phyloP scores from a whole-genome alignment of 2,329 filamentous ascomycete species.

The Exophiala xenobiotica region DNA sequence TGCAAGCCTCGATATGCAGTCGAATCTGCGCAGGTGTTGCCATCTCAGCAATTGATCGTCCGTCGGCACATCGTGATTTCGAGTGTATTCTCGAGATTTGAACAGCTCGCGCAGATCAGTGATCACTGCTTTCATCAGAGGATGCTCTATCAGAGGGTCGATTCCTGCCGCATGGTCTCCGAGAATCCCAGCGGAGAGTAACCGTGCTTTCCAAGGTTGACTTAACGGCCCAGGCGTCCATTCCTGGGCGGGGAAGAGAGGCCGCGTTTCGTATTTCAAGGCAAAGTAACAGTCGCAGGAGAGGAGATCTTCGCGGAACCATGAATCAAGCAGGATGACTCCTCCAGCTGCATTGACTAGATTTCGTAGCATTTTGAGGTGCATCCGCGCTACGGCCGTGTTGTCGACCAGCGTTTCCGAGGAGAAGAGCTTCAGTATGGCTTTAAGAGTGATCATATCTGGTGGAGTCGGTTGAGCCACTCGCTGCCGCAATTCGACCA shows the following conservation, averaged over 20 bases:
- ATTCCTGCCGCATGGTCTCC: conserved; percentile 26
- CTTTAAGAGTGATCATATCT: conserved; percentile 25
- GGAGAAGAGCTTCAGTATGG: conserved; percentile 28
- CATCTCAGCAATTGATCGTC: conserved; percentile 29
- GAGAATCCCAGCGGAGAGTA: conserved; percentile 25
- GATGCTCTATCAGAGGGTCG: conserved; percentile 26
- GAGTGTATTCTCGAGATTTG: conserved; percentile 23
- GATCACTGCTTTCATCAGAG: conserved; percentile 21
- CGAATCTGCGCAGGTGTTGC: conserved; percentile 27
- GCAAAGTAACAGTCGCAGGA: conserved; percentile 30
- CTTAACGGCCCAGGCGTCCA: conserved; percentile 29
- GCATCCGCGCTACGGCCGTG: conserved; percentile 28
- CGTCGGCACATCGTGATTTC: conserved; percentile 19
- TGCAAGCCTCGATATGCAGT: conserved; percentile 28
- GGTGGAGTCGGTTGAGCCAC: conserved; percentile 13
- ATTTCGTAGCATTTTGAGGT: conserved; percentile 30
- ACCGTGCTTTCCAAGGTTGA: conserved; percentile 29
- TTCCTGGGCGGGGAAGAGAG: conserved; percentile 25
- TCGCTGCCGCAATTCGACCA: conserved; percentile 26
- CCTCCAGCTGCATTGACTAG: conserved; percentile 27
- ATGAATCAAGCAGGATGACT: conserved; percentile 27
- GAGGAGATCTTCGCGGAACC: conserved; percentile 29
- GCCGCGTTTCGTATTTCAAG: conserved; percentile 28
- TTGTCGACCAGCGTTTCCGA: conserved; percentile 29
- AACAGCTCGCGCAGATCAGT: conserved; percentile 29